These are phyloP conservation scores for Spizellomyces sp. DNA, from an alignment of 192 early-diverging fungal species.

Conservation along the genomic window DNA sequence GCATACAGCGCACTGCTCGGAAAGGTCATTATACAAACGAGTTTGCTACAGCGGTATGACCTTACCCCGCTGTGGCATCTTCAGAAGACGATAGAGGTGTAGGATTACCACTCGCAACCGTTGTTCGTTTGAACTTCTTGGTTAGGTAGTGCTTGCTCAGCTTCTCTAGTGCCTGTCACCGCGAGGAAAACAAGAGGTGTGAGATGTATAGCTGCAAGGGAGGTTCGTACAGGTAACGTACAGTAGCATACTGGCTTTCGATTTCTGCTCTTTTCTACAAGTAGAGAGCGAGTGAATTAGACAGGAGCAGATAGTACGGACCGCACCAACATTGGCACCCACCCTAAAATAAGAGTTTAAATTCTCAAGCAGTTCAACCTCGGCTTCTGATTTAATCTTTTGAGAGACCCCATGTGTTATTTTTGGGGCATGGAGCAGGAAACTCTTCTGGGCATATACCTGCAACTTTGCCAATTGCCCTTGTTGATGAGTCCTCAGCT, in stretches of 20 bases:
- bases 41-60: neutral
- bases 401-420: constrained; percentile 21
- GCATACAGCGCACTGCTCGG: constrained; percentile 32
- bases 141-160: constrained; percentile 31
- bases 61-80: constrained; percentile 13
- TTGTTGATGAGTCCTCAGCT: constrained; percentile 26
- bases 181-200: too few species aligned
- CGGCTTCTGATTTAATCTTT: constrained; percentile 34
- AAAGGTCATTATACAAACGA: neutral
- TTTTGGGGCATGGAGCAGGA: constrained; percentile 16
- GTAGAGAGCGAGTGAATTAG: neutral
- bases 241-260: constrained; percentile 34
- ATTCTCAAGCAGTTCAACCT: constrained; percentile 44
- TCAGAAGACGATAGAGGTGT: constrained; percentile 19
- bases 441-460: neutral
- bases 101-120: neutral
- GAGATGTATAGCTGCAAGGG: too few species aligned
- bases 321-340: neutral
- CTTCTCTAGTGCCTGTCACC: constrained; percentile 34
- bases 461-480: constrained; percentile 28
- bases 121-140: constrained; percentile 27
- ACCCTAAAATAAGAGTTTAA: constrained; percentile 40
- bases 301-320: neutral
- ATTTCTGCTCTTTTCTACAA: constrained; percentile 44
- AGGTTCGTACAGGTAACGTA: neutral